Conservation (phyloP, 257 asterid genomes). For the Lithospermum erythrorhizon region DNA sequence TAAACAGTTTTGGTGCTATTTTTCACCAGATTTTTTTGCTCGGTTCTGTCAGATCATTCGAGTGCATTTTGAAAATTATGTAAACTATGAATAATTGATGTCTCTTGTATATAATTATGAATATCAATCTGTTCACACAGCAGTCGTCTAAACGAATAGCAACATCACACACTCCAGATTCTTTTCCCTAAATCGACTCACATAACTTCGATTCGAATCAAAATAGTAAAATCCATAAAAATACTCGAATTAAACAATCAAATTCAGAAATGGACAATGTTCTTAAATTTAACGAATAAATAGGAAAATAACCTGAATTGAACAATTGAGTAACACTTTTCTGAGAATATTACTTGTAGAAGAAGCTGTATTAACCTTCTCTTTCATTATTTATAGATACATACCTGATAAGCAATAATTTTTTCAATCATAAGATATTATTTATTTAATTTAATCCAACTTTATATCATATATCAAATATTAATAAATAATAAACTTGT, state of each 20-base stretch:
- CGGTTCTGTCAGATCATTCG: background rate
- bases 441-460: background rate
- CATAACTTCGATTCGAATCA: no score
- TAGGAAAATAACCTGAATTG: conserved; percentile 54
- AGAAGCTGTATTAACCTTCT: conserved; percentile 43
- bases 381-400: conserved; percentile 51
- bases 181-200: no score
- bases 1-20: conserved; percentile 2
- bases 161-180: no score
- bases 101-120: background rate
- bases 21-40: no score
- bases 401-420: conserved; percentile 6
- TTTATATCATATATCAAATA: background rate
- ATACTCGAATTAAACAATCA: background rate
- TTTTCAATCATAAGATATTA: background rate
- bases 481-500: background rate
- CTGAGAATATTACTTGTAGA: conserved; percentile 42
- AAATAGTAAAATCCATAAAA: background rate
- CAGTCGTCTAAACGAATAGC: no score
- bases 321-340: conserved; percentile 54
- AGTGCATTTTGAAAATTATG: no score
- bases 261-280: no score
- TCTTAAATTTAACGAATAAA: background rate
- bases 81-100: no score
- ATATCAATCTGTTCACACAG: no score